These are phyloP conservation scores for Dothistroma septosporum DNA, from an alignment of 2,329 filamentous ascomycete genomes.

Conservation along the genomic window DNA sequence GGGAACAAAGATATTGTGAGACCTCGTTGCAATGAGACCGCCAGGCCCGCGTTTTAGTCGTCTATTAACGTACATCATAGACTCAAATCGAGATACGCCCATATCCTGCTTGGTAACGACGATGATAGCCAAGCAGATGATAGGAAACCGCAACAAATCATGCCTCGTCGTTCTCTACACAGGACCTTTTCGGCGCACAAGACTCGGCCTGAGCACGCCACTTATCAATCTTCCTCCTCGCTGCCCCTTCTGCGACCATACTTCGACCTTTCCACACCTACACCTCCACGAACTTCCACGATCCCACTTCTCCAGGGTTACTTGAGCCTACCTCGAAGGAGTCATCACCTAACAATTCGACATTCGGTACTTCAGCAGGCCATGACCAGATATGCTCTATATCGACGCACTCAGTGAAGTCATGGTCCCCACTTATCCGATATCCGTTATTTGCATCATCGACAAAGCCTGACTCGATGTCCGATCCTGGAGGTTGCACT, in stretches of 20 bases:
- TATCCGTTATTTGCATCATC: slow-evolving; percentile 21
- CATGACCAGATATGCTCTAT: neutral
- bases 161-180: neutral
- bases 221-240: neutral
- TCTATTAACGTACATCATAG: neutral
- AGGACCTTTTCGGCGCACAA: neutral
- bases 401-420: slow-evolving; percentile 4
- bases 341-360: neutral
- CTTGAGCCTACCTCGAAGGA: neutral
- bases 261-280: slow-evolving; percentile 17
- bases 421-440: slow-evolving; percentile 9
- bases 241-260: neutral
- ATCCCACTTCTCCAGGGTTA: neutral
- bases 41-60: neutral
- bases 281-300: slow-evolving; percentile 15
- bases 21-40: neutral
- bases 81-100: neutral
- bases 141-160: neutral
- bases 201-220: neutral
- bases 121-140: neutral
- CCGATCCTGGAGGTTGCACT: slow-evolving; percentile 7
- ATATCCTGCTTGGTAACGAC: neutral
- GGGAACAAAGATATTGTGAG: neutral
- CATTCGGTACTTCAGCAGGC: slow-evolving; percentile 6
- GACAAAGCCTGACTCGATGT: slow-evolving; percentile 14